Base-by-base conservation (phyloP, 148 eudicot species). In the Chenopodium berlandieri region DNA sequence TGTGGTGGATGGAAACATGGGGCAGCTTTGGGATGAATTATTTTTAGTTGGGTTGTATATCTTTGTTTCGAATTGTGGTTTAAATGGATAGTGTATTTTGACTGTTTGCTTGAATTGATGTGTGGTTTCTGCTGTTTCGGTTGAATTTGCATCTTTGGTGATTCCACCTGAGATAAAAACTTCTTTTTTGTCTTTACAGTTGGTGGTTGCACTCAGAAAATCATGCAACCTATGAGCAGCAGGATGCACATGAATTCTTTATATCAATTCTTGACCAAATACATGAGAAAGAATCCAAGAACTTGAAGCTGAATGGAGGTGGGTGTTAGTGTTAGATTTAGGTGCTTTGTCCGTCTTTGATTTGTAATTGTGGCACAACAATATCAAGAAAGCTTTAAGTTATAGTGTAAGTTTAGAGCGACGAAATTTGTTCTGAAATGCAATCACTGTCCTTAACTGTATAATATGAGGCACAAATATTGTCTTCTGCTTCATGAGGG, bases 211-310 rank as follows among this genome's bases (percentile, higher is more conserved):
- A 87, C 86, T 88, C 91, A 8, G 91, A 88, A 73, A 89, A 91
- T 77, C 88, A 87, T 78, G 94, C 94, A 44, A 89, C 90, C 76
- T 91, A 91, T 81, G 94, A 91, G 84, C 92, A 91, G 83, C 93
- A 91, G 85, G 94, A 91, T 86, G 94, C 94, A 65, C 94, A 91
- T 84, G 94, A 90, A 78, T 91, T 91, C 88, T 89, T 91, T 84
- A 90, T 91, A 78, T 87, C 94, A 31, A 80, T 90, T 40, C 89
- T 91, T 80, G 92, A 90, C 65, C 87, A 87, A 80, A 89, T 91
- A 54, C 94, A 91, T 85, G 94, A 91, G 83, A 90, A 86, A 83
- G 90, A 86, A 75, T 87, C 84, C 68, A 86, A 86, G 78, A 81
- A 85, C 76, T 67, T 80, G 81, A 86, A 80, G 82, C 44, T 79